Base-by-base conservation (phyloP, 2,329 filamentous ascomycete species). In the Blumeriella jaapii region DNA sequence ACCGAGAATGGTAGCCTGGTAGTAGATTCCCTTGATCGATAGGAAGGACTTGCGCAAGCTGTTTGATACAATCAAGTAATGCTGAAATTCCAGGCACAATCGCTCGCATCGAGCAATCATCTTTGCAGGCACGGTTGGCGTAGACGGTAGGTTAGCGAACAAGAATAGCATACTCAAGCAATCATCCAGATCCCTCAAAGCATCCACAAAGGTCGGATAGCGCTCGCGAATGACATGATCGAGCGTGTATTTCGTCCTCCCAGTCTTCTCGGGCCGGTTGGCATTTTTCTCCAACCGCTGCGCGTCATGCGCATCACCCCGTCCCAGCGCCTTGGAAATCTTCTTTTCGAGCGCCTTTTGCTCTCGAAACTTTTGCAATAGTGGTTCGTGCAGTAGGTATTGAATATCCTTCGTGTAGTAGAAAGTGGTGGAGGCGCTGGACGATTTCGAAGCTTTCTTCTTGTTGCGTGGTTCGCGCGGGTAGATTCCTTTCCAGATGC, bases 401-500 rank as follows among this genome's bases (percentile, higher is more conserved):
- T 96, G 89, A 50, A 98, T 95, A 59, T 98, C 91, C 67, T 93
- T 94, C 57, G 87, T 65, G 56, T 80, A 82, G 64, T 82, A 82
- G 51, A 96, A 98, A 44, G 91, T 98, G 17, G 89, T 96, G 37
- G 82, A 87, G 42, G 81, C 78, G 22, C 83, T 94, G 16, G 86
- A 77, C 41, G 83, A 85, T 62, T 93, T 94, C 57, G 82, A 84
- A 26, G 83, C 91, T 73, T 95, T 95, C 69, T 93, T 95, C 69
- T 86, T 89, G 67, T 82, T 94, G 56, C 91, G 77, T 46, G 91
- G 91, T 68, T 98, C 91, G 55, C 91, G 82, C 48, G 91, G 91
- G 63, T 95, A 98, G 60, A 98, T 96, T 53, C 87, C 91, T 69
- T 96, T 96, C 80, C 94, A 98, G 61, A 98, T 98, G 67, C 91